These are phyloP conservation scores for Vanderwaltozyma verrucispora DNA, from an alignment of 805 yeast species.

Conservation along the genomic window DNA sequence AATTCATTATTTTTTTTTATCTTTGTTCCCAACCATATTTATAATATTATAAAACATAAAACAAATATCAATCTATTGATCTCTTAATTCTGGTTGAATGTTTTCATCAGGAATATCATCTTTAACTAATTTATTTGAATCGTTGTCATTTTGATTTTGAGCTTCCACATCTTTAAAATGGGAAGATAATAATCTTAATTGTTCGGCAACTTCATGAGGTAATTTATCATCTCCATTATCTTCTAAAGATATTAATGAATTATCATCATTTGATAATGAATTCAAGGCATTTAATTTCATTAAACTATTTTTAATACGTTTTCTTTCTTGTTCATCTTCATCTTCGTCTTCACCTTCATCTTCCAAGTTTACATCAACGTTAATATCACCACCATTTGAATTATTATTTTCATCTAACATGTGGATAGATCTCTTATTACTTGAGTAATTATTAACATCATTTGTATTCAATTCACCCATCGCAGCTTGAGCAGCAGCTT, in stretches of 20 bases:
- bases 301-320: conserved; percentile 5
- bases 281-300: conserved; percentile 5
- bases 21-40: too few species aligned
- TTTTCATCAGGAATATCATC: conserved; percentile 26
- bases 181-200: conserved; percentile 25
- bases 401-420: conserved; percentile 4
- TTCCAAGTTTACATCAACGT: background rate
- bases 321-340: conserved; percentile 8
- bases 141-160: conserved; percentile 10
- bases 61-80: conserved; percentile 9
- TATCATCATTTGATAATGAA: conserved; percentile 13
- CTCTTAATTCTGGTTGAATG: conserved; percentile 29
- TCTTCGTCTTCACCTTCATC: conserved; percentile 5
- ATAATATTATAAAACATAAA: background rate
- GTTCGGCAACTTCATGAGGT: conserved; percentile 29
- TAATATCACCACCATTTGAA: background rate
- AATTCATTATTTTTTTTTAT: too few species aligned
- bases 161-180: conserved; percentile 28
- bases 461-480: conserved; percentile 11
- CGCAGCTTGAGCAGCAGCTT: conserved; percentile 23
- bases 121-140: conserved; percentile 6
- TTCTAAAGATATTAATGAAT: conserved; percentile 15
- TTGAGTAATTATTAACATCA: background rate
- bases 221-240: conserved; percentile 25
- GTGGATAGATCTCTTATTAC: conserved; percentile 1